A percentile compares a stretch with the other conserved stretches of the same genome.
These are phyloP conservation scores for Alternaria ethzedia DNA, from an alignment of 2,329 filamentous ascomycete species.

Conservation along the genomic window DNA sequence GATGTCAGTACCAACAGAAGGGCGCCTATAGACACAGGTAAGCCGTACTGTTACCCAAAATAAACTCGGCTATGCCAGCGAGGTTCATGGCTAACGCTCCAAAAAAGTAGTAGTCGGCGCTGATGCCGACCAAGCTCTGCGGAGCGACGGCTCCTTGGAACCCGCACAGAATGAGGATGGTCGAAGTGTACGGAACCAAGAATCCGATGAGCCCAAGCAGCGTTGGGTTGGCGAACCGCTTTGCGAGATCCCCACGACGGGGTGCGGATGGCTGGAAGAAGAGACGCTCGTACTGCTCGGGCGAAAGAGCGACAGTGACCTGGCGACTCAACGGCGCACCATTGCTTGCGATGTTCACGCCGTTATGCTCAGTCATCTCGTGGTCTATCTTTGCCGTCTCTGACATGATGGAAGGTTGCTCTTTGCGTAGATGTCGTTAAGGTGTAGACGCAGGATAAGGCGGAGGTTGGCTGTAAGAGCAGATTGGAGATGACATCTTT, in stretches of 20 bases:
- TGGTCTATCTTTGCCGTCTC: conserved; percentile 19
- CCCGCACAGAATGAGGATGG: conserved; percentile 26
- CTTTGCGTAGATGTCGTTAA: neutral
- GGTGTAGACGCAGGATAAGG: neutral
- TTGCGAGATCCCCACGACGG: conserved; percentile 26
- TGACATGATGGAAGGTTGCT: conserved; percentile 13
- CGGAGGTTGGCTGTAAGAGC: neutral
- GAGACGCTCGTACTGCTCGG: conserved; percentile 32
- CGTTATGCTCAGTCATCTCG: conserved; percentile 23
- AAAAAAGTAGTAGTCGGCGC: conserved; percentile 33
- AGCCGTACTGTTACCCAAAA: conserved; percentile 26
- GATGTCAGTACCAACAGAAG: neutral
- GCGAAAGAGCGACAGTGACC: conserved; percentile 24
- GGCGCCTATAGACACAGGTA: neutral
- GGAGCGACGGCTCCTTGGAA: conserved; percentile 27
- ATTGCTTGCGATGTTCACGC: conserved; percentile 8
- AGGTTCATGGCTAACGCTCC: conserved; percentile 27
- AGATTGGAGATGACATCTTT: neutral
- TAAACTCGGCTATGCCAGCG: conserved; percentile 28
- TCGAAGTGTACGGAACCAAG: conserved; percentile 28
- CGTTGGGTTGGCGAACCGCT: conserved; percentile 28
- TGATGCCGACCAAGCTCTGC: conserved; percentile 25
- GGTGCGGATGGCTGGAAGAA: conserved; percentile 32
- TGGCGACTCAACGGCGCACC: conserved; percentile 23
- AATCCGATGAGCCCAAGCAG: conserved; percentile 27